Base-by-base conservation (phyloP, 1,284 basidiomycete species). In the Cutaneotrichosporon sp. region DNA sequence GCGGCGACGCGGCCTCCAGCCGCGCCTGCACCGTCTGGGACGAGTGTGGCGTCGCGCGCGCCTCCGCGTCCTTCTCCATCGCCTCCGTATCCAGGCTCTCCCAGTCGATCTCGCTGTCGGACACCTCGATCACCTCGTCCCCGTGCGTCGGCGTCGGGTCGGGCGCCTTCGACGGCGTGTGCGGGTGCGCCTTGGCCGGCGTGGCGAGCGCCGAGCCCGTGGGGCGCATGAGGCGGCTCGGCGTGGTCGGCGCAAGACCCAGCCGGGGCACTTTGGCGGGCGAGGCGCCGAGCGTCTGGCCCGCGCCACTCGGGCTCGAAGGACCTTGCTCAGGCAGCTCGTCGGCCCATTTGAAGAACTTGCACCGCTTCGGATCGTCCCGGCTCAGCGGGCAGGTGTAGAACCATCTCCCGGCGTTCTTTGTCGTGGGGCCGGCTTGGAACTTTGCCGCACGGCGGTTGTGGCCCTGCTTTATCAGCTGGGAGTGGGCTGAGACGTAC, bases 301-400 rank as follows among this genome's bases (percentile, higher is more conserved):
- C 39, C 32, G 38, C 38, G 16, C 20, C 5, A 9, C n/a, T 35
- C 17, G 33, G 33, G 34, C n/a, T 3, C 11, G 34, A 19, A 17
- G 4, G n/a, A n/a, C n/a, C n/a, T n/a, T n/a, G n/a, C n/a, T 16
- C 14, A 17, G 31, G 20, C 24, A 63, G n/a, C 47, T 68, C 66
- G 47, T 73, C 71, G 22, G 59, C 67, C 71, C 71, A 73, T 60
- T 66, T 60, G 64, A 73, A 73, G 60, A 67, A 73, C 46, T 68
- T 70, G 61, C 71, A 73, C 44, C 60, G 50, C 5, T 57, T 31
- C 3, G 66, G 55, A 54, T 71, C 67, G 35, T 67, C 62, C 12
- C 57, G 57, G 11, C 39, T 43, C 6, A 65, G 49, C 3, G 68
- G 61, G 51, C 71, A 73, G n/a, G 60, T 49, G 56, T 67, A 73